Evolutionary conservation across 2,329 filamentous ascomycete species (phyloP), one percentile per base, ranked within the genome.

Genomic region (Exophiala xenobiotica): DNA sequence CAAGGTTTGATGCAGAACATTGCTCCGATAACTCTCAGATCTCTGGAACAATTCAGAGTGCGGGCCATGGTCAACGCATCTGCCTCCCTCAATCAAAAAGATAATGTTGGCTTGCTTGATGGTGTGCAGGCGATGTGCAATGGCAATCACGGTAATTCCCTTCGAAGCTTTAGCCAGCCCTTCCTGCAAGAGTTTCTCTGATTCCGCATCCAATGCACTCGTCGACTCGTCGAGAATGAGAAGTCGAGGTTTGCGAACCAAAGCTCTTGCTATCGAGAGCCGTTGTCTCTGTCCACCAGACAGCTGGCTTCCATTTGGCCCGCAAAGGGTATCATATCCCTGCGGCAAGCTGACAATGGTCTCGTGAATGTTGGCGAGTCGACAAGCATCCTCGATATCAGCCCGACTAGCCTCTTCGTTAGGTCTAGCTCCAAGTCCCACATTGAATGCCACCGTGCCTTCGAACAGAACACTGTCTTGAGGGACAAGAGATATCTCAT

Each of bases 401-500:
- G 96, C 89, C 0, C 82, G 70, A 1, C 91, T 79, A 18, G 83
- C 76, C 5, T 86, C 81, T 11, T 78, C 74, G 4, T 85, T 74
- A 41, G 49, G 47, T 14, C 46, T 29, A 27, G 83, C 82, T 24
- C 90, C 90, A 1, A 97, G 79, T 4, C 95, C 71, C 57, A 97
- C 89, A 66, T 97, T 97, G 35, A 97, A 91, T 57, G 79, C 80
- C 62, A 97, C 88, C 0, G 86, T 90, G 37, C 92, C 92, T 67
- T 95, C 89, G 70, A 96, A 97, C 0, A 97, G 74, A 0, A 90
- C 95, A 0, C 91, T 91, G 66, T 97, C 92, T 66, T 97, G 93
- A 26, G 87, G 90, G 11, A 97, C 93, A 8, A 97, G 83, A 0
- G 91, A 86, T 57, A 97, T 80, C 67, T 84, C 81, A 14, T 79